Conservation (phyloP, 1,139 yeast species). For the Magnusiomyces tetraspermus region DNA sequence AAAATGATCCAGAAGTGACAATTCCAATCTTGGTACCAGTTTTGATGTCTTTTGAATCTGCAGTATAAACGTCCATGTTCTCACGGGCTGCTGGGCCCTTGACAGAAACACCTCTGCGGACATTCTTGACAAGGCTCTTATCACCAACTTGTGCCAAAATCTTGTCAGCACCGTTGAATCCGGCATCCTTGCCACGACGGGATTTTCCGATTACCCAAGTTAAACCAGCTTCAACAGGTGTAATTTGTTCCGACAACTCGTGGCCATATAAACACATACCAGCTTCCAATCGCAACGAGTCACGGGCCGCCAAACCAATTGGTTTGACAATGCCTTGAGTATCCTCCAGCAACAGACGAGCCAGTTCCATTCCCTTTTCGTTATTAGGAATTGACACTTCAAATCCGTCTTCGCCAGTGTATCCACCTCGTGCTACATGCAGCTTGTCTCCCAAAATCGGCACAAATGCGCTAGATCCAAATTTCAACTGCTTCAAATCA, state of each 20-base stretch:
- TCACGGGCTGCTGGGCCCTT: constrained; percentile 92
- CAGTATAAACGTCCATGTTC: constrained; percentile 55
- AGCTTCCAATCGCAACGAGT: constrained; percentile 88
- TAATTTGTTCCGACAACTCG: constrained; percentile 68
- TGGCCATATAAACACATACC: constrained; percentile 98
- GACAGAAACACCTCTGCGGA: constrained; percentile 68
- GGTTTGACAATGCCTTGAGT: constrained; percentile 58
- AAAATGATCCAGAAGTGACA: constrained; percentile 83
- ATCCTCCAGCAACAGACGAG: constrained; percentile 49
- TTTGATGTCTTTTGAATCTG: constrained; percentile 29
- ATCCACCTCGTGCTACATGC: constrained; percentile 88
- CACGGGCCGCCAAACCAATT: constrained; percentile 94
- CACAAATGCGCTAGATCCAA: constrained; percentile 62
- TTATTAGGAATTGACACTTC: constrained; percentile 71
- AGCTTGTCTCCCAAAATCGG: constrained; percentile 40
- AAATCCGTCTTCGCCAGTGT: constrained; percentile 97
- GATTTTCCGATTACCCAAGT: constrained; percentile 83
- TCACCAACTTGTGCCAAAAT: constrained; percentile 63
- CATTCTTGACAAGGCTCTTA: constrained; percentile 46
- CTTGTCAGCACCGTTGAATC: constrained; percentile 70
- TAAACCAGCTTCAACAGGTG: constrained; percentile 84
- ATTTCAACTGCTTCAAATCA: constrained; percentile 52
- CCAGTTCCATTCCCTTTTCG: constrained; percentile 50
- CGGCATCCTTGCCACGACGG: constrained; percentile 46
- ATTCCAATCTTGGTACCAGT: constrained; percentile 52